Evolutionary conservation across 495 filamentous ascomycete species (phyloP).

Genomic region (Penicillium antarcticum): DNA sequence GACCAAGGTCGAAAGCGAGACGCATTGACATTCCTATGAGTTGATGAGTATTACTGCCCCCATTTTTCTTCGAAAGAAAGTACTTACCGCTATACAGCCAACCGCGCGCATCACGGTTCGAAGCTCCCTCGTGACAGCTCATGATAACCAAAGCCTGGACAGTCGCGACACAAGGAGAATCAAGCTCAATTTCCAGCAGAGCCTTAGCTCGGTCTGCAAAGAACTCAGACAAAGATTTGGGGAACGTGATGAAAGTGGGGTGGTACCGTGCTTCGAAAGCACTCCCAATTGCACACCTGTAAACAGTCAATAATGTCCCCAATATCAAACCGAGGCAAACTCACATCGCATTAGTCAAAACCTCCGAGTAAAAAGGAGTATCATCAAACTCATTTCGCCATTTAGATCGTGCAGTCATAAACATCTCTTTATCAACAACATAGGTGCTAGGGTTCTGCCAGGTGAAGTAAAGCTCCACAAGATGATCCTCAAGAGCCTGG

Average conservation of each 20-base stretch:
- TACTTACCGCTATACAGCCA: slow-evolving; percentile 48
- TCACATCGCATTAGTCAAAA: slow-evolving; percentile 50
- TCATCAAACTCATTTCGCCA: slow-evolving; percentile 43
- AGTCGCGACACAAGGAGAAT: slow-evolving; percentile 48
- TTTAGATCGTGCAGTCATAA: slow-evolving; percentile 34
- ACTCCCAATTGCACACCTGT: slow-evolving; percentile 47
- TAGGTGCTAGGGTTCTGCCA: slow-evolving; percentile 52
- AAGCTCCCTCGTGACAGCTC: slow-evolving; percentile 45
- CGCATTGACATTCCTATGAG: slow-evolving; percentile 48
- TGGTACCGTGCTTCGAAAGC: slow-evolving; percentile 47
- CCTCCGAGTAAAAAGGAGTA: slow-evolving; percentile 48
- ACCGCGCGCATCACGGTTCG: slow-evolving; percentile 47
- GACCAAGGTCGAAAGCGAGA: slow-evolving; percentile 46
- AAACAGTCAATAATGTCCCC: neutral
- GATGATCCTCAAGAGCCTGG: slow-evolving; percentile 42
- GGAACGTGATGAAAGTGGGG: slow-evolving; percentile 45
- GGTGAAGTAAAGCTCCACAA: slow-evolving; percentile 48
- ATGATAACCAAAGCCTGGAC: slow-evolving; percentile 48
- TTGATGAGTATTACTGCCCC: neutral
- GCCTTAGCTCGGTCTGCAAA: slow-evolving; percentile 49
- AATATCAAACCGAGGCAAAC: neutral
- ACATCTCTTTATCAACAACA: slow-evolving; percentile 50
- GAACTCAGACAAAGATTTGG: slow-evolving; percentile 45
- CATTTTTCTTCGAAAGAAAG: neutral
- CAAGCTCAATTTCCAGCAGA: slow-evolving; percentile 47